Conservation (phyloP, 345 rosid species). For the Noccaea caerulescens region DNA sequence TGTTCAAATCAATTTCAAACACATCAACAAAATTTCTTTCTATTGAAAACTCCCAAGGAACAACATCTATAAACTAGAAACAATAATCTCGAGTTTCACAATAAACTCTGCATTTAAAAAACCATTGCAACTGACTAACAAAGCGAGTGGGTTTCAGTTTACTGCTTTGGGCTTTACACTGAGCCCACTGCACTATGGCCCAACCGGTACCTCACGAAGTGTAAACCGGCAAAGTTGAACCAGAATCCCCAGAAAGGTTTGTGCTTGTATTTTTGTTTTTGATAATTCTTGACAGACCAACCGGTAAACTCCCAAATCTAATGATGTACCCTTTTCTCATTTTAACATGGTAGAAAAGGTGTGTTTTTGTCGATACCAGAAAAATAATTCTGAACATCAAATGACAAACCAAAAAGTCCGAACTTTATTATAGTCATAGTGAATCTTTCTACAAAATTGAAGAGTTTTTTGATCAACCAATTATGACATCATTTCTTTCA, state of each 20-base stretch:
- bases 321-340: background rate
- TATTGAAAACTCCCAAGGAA: background rate
- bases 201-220: background rate
- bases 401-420: background rate
- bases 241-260: background rate
- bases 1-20: background rate
- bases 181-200: constrained; percentile 11
- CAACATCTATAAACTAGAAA: constrained; percentile 9
- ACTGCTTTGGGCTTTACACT: constrained; percentile 8
- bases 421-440: background rate
- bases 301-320: background rate
- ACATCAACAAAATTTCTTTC: constrained; percentile 16
- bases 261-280: background rate
- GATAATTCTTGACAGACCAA: background rate
- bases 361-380: constrained; percentile 2
- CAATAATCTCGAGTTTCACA: background rate
- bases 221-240: constrained; percentile 12
- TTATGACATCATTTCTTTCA: constrained; percentile 7
- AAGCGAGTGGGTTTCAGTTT: background rate
- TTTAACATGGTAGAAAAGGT: background rate
- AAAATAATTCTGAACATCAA: constrained; percentile 3
- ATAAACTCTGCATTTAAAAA: background rate
- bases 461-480: background rate
- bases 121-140: background rate
- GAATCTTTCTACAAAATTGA: background rate